Base-by-base conservation (phyloP, 2,329 filamentous ascomycete genomes). In the Aspergillus carbonarius region DNA sequence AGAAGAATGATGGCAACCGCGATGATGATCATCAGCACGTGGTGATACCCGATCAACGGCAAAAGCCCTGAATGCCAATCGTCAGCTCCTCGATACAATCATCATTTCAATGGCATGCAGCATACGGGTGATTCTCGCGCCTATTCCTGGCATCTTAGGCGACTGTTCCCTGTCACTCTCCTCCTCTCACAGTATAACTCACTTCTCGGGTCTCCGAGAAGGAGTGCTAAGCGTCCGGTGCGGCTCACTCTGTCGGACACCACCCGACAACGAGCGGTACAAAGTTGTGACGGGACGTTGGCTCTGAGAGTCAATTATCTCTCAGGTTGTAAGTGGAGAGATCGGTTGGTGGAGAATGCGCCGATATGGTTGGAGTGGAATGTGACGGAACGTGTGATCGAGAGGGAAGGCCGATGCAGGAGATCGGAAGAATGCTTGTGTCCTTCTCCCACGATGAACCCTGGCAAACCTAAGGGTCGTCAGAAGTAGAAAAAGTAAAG, bases 11-110 rank as follows among this genome's bases (percentile, higher is more conserved):
- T 96, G 47, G 93, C 86, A 59, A 97, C 81, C 57, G 91, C 93
- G 72, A 99, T 96, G 66, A 99, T 81, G 69, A 99, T 92, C 95
- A 99, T 99, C 76, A 99, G 85, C 65, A 98, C 89, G 86, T 99
- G 86, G 72, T 88, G 86, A 86, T 87, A 88, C 62, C 85, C 85
- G 64, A 88, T 78, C 73, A 85, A 81, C 60, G 85, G 83, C 74
- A 87, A 78, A 69, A 87, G 78, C 69, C 83, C 82, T 84, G 50
- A 7, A 54, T 27, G 47, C 13, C 6, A 35, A 30, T 46, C 13
- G 50, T 66, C 51, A 66, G 60, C 18, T 34, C 3, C 5, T 7
- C 18, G 40, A 18, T 25, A 20, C 30, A 12, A 4, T 9, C 9
- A 34, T 37, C 53, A 8, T 10, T 9, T 34, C 10, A 2, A 20